Evolutionary conservation across 2,329 filamentous ascomycete genomes (phyloP).

Genomic region (Sporothrix phasma): DNA sequence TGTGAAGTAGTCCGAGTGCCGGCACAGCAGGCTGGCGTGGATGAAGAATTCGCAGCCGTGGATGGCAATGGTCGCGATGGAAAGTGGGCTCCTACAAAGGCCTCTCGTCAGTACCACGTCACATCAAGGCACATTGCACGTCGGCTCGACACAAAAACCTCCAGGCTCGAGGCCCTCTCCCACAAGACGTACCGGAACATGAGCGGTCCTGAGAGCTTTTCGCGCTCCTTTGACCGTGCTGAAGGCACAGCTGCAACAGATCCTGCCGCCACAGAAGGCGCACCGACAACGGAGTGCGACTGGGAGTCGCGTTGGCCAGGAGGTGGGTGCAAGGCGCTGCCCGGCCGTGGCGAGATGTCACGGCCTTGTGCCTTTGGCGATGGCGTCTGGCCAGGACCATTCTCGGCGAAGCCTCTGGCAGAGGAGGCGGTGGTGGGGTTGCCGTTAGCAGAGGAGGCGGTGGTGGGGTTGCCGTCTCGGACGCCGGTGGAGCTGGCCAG

Average conservation of each 20-base stretch:
- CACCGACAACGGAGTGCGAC: background rate
- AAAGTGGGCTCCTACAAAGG: slow-evolving; percentile 8
- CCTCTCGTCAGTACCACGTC: background rate
- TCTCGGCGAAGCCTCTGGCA: background rate
- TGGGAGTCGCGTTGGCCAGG: background rate
- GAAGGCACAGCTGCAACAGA: background rate
- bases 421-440: background rate
- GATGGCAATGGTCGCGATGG: slow-evolving; percentile 18
- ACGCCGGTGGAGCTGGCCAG: background rate
- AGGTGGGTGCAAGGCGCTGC: background rate
- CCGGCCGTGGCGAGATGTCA: background rate
- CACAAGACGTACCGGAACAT: slow-evolving; percentile 15
- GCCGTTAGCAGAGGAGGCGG: no score
- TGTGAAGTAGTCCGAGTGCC: slow-evolving; percentile 19
- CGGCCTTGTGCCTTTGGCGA: background rate
- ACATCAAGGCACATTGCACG: background rate
- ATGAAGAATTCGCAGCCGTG: slow-evolving; percentile 15
- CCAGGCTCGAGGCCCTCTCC: background rate
- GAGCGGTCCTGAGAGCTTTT: slow-evolving; percentile 7
- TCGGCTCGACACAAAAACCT: background rate
- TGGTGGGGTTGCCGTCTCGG: background rate
- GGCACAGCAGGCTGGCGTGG: slow-evolving; percentile 18
- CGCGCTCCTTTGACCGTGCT: slow-evolving; percentile 10
- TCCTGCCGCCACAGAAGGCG: background rate
- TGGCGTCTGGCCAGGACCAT: background rate